Conservation (phyloP, 1,284 basidiomycete species). For the Chondrostereum purpureum region DNA sequence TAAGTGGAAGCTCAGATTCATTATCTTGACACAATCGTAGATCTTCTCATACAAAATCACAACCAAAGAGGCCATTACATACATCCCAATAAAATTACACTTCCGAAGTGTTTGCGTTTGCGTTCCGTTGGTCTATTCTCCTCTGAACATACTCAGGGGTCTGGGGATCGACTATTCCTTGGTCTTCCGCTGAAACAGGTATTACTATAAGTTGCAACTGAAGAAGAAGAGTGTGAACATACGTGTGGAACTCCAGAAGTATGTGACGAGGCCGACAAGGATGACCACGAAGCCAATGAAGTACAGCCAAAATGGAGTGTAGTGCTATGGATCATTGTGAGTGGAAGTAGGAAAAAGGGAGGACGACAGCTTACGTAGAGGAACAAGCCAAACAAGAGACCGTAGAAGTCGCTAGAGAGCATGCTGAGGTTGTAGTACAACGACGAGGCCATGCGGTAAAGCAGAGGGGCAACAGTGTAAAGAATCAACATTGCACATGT, state of each 20-base stretch:
- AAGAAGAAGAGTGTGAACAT: constrained; percentile 25
- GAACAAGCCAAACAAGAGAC: constrained; percentile 72
- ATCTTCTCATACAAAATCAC: no score
- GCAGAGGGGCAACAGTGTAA: constrained; percentile 77
- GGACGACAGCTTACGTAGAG: constrained; percentile 44
- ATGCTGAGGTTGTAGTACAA: constrained; percentile 80
- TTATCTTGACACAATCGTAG: no score
- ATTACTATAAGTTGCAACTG: constrained; percentile 6
- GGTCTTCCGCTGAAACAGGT: constrained; percentile 56
- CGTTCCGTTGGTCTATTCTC: constrained; percentile 9
- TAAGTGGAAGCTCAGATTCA: no score
- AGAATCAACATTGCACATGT: constrained; percentile 76
- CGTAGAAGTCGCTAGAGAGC: constrained; percentile 81
- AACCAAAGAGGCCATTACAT: no score
- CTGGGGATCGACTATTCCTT: constrained; percentile 58
- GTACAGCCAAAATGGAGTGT: constrained; percentile 77
- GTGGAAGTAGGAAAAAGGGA: constrained; percentile 1
- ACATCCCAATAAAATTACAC: no score
- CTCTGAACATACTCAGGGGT: constrained; percentile 54
- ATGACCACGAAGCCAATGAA: constrained; percentile 69
- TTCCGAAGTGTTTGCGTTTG: no score
- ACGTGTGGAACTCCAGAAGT: constrained; percentile 81
- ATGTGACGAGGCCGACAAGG: constrained; percentile 65
- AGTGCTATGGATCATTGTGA: constrained; percentile 44
- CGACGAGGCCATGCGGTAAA: constrained; percentile 79